Base-by-base conservation (phyloP, 352 stramenopile genomes). In the Phytophthora litchii region DNA sequence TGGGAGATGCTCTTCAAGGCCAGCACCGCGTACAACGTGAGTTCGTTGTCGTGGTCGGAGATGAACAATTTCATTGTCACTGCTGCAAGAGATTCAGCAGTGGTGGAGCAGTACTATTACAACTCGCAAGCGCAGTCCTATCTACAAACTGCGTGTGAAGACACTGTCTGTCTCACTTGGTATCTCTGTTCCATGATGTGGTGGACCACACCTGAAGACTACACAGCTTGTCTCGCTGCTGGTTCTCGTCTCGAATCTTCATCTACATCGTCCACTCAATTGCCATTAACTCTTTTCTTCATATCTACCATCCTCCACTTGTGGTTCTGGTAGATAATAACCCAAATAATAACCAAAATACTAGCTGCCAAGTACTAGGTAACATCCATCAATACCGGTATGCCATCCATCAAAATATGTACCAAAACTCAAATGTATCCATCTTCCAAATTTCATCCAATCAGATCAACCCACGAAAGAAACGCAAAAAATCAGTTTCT, bases 51-150 rank as follows among this genome's bases (percentile, higher is more conserved):
- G 3, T 81, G 55, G 13, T 42, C 48, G 1, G 54, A 74, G 16
- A 59, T 93, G 16, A 63, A 70, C 19, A 58, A 60, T 21, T 73
- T 91, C 9, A 69, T 80, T 16, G 49, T 60, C 49, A 69, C 58
- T 17, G 78, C 83, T 21, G 61, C 74, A 29, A 47, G 19, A 0
- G 73, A 91, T 40, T 48, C 63, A 8, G 47, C 54, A 10, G 57
- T 93, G 11, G 65, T 91, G 32, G 64, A 88, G 19, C 60, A 67
- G 21, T 93, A 91, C 61, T 89, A 87, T 57, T 85, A 78, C 64
- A 88, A 93, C 65, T 89, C 85, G 58, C 87, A 92, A 64, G 80
- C 84, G 21, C 75, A 80, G 54, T 86, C 82, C 38, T 64, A 74
- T 34, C 54, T 56, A 20, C 51, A 75, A 10, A 53, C 64, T 7